Evolutionary conservation across 495 filamentous ascomycete genomes (phyloP), one percentile per base, ranked within the genome.

Genomic region (Recurvomyces mirabilis): DNA sequence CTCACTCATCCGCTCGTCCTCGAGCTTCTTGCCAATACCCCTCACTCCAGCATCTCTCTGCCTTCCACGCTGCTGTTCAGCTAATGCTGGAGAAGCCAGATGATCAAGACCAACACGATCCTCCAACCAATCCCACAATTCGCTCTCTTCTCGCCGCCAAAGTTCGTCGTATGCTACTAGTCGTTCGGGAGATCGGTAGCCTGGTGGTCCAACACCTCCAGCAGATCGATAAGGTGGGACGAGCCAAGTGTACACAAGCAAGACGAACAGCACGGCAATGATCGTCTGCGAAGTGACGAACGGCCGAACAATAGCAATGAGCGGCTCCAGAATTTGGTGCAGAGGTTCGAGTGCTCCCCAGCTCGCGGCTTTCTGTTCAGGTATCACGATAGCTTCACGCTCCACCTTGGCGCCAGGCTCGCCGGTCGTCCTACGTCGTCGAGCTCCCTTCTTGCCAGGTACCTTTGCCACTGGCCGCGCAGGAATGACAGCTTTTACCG

Each of bases 61-160:
- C 20, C 46, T 31, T 6, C 43, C 38, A 24, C 41, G n/a, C 23
- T 37, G 33, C 45, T 43, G 31, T 23, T 34, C 37, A 9, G 35
- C 28, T n/a, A n/a, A n/a, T n/a, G n/a, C n/a, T 10, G 51, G 46
- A 61, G 65, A 33, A 63, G 62, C 51, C 46, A 54, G 31, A 56
- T 54, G 20, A 40, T 86, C 78, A 60, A 88, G 68, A 4, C 82
- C 84, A 1, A 84, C 77, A 11, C 91, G 69, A 44, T 95, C 83
- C 54, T 99, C 91, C 10, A 99, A 67, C 91, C 91, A 99, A 38
- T 82, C 78, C 93, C 93, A 99, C 7, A 98, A 66, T 42, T 88
- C 85, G 52, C 76, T 84, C 58, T 98, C 91, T 56, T 96, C 91
- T 14, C 74, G 66, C 14, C 77, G 72, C 91, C 91, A 98, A 53